Base-by-base conservation (phyloP, 768 basidiomycete genomes). In the Gelatoporia subvermispora region DNA sequence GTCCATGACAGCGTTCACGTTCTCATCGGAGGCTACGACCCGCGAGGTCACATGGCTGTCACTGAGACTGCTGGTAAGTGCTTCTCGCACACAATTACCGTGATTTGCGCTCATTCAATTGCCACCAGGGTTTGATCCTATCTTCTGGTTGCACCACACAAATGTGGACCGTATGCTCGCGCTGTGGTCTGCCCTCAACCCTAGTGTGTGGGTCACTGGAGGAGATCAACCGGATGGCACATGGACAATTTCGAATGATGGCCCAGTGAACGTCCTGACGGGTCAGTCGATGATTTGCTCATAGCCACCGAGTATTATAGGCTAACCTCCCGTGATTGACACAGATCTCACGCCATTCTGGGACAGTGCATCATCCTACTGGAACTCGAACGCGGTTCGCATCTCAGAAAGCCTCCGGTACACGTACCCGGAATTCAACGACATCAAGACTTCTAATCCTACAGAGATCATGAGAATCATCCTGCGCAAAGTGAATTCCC, bases 61-160 rank as follows among this genome's bases (percentile, higher is more conserved):
- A 62, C 66, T 5, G 38, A 66, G 35, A 64, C 69, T n/a, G 73
- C 74, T 17, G 73, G 73, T 73, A 41, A 17, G 46, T 15, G 20
- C 9, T 1, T 25, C 28, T 7, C 16, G 16, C 41, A 7, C 8
- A 8, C 22, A 7, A 4, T 8, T 31, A 5, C 5, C 5, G 8
- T 4, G 8, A 31, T 13, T 31, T 31, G 13, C 28, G 50, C 35
- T 34, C 39, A 35, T 24, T n/a, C n/a, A n/a, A n/a, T n/a, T n/a
- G 10, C 24, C 21, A 25, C 13, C 45, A 74, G 77, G 65, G 0
- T 76, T 77, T 49, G 78, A 79, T 55, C 76, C 76, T 0, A 72
- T 78, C 51, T 79, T 81, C 65, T 78, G 68, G 60, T 55, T 79
- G 51, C 79, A 79, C 52, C 78, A 81, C 54, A 52, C 60, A 48